Evolutionary conservation across 2,329 filamentous ascomycete species (phyloP), one percentile per base, ranked within the genome.

Genomic region (Colletotrichum paranaense): DNA sequence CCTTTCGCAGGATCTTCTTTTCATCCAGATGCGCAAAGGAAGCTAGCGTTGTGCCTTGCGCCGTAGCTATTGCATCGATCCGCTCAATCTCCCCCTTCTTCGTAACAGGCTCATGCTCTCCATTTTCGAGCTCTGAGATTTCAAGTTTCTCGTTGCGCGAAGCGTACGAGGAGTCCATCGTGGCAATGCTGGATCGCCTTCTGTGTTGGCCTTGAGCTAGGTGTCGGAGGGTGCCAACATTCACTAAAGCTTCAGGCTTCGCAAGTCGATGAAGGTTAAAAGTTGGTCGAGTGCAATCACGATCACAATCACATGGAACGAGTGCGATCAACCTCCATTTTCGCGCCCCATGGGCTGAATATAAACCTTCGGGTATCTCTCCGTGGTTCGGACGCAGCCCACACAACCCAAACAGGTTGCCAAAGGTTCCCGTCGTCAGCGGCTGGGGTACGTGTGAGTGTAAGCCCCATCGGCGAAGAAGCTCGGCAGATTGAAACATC

Each of bases 1-100:
- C 86, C 82, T 89, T 92, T 74, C 90, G 84, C 32, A 92, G 78
- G 14, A 93, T 85, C 69, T 84, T 88, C 79, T 88, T 91, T 79
- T 92, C 89, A 65, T 88, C 85, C 22, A 90, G 75, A 64, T 86
- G 83, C 1, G 81, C 81, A 68, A 78, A 78, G 1, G 72, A 66
- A 6, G 62, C 74, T 1, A 64, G 42, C 3, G 72, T 74, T 1
- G 58, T 63, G 3, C 53, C 68, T 19, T 55, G 64, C 2, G 26
- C 72, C 3, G 72, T 62, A 3, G 68, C 62, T 2, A 63, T 24
- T 4, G 68, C 68, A 11, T 65, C 68, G 5, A 64, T 65, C 3
- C 55, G 64, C n/a, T 56, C 53, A 16, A 63, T 65, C n/a, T 73
- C 55, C 11, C 68, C 62, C 28, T 67, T 49, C 24, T 32, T 72